Evolutionary conservation across 108 stramenopile species (phyloP), one percentile per base, ranked within the genome.

Genomic region (Cyclotella atomus): DNA sequence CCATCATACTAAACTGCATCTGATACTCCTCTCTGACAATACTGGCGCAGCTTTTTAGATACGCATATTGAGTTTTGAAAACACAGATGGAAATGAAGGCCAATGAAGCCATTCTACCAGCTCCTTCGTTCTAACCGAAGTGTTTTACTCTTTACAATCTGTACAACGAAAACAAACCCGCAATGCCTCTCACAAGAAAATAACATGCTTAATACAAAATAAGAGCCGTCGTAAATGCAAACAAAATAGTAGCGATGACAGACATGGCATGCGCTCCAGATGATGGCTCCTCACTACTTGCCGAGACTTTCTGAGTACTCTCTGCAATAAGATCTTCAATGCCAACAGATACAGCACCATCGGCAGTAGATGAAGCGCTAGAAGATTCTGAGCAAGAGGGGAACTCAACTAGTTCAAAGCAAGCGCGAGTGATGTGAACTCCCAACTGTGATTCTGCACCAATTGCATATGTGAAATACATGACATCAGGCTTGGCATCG

Each of bases 391-490:
- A 1, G 28, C 64, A 65, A 45, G 16, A 7, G 8, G 64, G 64
- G 14, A 65, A 65, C 4, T 46, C 2, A 24, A 4, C 12, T 32
- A 78, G 15, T 10, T 77, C 72, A 60, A 83, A 79, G 46, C 82
- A 83, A 1, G 27, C 68, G 20, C 82, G 82, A 17, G 73, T 74
- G 12, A 30, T 63, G 50, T 83, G 83, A 59, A 80, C 34, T 10
- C 83, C 79, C 33, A 84, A 49, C 14, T 49, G 24, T 38, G 65
- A 47, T 0, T 68, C 49, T 60, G 76, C 52, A 0, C 83, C 79
- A 52, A 84, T 84, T 29, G 83, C 83, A 44, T 80, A 84, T 36
- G 75, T 84, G 64, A 84, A 73, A 45, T 84, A 44, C 74, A 84
- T 71, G 9, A 63, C 59, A 14, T 79, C 77, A 3, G 83, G 83